Conservation (phyloP, 2,329 filamentous ascomycete species). For the Coniochaeta pulveracea region DNA sequence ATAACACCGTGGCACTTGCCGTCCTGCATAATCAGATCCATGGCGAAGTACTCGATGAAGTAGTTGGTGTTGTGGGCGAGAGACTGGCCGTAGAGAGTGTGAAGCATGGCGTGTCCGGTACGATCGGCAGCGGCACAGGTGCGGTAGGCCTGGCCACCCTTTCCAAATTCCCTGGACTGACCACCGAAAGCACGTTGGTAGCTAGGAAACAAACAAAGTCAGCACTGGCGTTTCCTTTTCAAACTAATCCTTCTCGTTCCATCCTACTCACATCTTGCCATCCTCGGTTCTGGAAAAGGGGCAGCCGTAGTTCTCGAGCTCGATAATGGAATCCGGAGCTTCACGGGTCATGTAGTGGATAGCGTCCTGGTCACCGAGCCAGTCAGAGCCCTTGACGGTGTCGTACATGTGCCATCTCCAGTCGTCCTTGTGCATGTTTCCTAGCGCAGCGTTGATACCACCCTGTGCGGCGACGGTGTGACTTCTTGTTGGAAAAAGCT, state of each 20-base stretch:
- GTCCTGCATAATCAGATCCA: conserved; percentile 95
- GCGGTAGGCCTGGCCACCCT: conserved; percentile 96
- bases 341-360: conserved; percentile 99
- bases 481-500: conserved; percentile 76
- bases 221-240: conserved; percentile 9
- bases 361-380: conserved; percentile 93
- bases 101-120: conserved; percentile 93
- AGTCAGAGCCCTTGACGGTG: conserved; percentile 95
- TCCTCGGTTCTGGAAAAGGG: conserved; percentile 95
- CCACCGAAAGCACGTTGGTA: conserved; percentile 99
- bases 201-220: conserved; percentile 31
- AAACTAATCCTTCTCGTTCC: not conserved
- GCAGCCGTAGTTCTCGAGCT: conserved; percentile 95
- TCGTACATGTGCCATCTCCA: conserved; percentile 99
- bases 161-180: conserved; percentile 88
- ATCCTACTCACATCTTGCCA: conserved; percentile 73
- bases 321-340: conserved; percentile 81
- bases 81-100: conserved; percentile 97
- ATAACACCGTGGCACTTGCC: conserved; percentile 94
- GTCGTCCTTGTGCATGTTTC: conserved; percentile 97
- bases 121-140: conserved; percentile 93
- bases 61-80: conserved; percentile 98
- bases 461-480: conserved; percentile 77
- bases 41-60: conserved; percentile 98
- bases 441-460: conserved; percentile 79